Conservation (phyloP, 768 basidiomycete genomes). For the Boletus edulis region DNA sequence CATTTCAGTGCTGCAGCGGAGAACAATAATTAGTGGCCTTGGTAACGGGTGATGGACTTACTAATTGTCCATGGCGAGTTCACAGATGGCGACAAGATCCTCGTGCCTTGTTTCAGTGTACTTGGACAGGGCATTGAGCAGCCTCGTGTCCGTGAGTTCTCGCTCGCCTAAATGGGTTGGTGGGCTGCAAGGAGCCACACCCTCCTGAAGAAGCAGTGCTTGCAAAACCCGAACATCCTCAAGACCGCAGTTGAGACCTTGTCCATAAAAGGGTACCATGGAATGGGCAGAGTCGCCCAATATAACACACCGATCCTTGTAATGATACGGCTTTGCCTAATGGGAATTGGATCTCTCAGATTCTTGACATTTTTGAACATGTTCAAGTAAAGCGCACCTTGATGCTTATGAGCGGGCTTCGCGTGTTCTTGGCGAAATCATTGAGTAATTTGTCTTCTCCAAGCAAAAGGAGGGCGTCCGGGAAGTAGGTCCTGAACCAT, state of each 20-base stretch:
- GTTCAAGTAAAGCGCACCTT: conserved; percentile 58
- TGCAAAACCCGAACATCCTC: conserved; percentile 94
- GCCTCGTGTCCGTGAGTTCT: conserved; percentile 47
- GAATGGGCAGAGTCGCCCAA: conserved; percentile 95
- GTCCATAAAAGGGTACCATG: conserved; percentile 98
- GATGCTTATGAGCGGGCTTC: conserved; percentile 87
- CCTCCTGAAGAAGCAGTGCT: conserved; percentile 67
- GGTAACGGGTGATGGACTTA: conserved; percentile 46
- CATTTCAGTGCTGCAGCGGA: conserved; percentile 79
- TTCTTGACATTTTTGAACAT: conserved; percentile 21
- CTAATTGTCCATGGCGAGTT: conserved; percentile 97
- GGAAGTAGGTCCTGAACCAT: conserved; percentile 85
- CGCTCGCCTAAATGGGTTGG: conserved; percentile 29
- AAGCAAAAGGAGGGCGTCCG: conserved; percentile 83
- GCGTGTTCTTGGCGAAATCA: conserved; percentile 82
- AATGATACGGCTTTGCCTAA: conserved; percentile 87
- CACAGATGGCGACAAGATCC: conserved; percentile 87
- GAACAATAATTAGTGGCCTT: conserved; percentile 20
- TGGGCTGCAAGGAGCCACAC: conserved; percentile 49
- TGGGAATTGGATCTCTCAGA: conserved; percentile 17
- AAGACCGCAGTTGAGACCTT: conserved; percentile 96
- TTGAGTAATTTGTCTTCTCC: conserved; percentile 74
- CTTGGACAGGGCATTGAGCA: conserved; percentile 64
- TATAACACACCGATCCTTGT: conserved; percentile 81
- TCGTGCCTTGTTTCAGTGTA: conserved; percentile 84